Evolutionary conservation across 2,329 filamentous ascomycete species (phyloP), one percentile per base, ranked within the genome.

Genomic region (Ophiosphaerella korrae): DNA sequence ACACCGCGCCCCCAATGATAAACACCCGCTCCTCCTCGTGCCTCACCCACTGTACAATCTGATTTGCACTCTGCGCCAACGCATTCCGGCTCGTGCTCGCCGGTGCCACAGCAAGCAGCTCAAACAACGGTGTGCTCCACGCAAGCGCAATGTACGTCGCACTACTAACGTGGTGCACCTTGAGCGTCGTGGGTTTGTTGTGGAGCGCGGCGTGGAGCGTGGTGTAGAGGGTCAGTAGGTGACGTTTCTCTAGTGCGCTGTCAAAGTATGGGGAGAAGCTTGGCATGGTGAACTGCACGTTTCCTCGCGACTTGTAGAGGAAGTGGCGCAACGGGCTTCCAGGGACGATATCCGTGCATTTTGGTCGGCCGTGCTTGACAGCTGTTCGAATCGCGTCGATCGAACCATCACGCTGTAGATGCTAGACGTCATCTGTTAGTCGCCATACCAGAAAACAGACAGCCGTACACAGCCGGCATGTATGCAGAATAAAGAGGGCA

Each of bases 261-360:
- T 72, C 74, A 66, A 94, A 94, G 49, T 86, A 78, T 0, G 90
- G 88, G 8, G 85, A 80, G 53, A 91, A 88, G 0, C 89, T 86
- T 1, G 92, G 89, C 90, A 96, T 96, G 61, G 86, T 88, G 74
- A 97, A 99, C 72, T 99, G 95, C 24, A 99, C 94, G 64, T 99
- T 96, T 16, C 88, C 87, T 52, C 90, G 85, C 13, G 90, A 96
- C 75, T 97, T 99, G 81, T 96, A 99, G 14, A 99, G 77, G 68
- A 97, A 99, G 77, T 99, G 94, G 61, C 88, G 87, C 45, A 97
- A 78, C 29, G 88, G 86, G 13, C 88, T 89, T 21, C 88, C 89
- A 0, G 92, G 89, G 1, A 92, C 83, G 51, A 99, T 87, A 52
- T 94, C 88, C 13, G 85, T 83, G 50, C 88, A 83, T 23, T 77